Evolutionary conservation across 2,329 filamentous ascomycete genomes (phyloP), one percentile per base, ranked within the genome.

Genomic region (Aspergillus glaucus): DNA sequence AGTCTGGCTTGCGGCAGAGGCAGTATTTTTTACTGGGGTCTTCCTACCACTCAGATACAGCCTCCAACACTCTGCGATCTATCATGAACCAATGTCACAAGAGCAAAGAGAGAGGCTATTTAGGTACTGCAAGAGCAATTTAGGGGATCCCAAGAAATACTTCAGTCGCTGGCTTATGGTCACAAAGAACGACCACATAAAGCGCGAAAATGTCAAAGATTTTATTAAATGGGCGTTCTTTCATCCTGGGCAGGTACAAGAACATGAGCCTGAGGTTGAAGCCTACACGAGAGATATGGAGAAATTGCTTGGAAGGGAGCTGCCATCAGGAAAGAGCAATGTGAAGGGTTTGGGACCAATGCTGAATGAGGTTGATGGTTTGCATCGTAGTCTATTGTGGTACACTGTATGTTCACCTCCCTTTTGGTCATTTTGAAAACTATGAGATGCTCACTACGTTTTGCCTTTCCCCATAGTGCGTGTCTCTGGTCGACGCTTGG

Each of bases 191-290:
- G 63, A 71, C 15, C 80, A 84, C 30, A 80, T 88, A 47, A 73
- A 76, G 41, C 71, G 78, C n/a, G 82, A 87, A n/a, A 86, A 88
- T 57, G 66, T 87, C 46, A 76, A 75, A 55, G 81, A 86, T 52
- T 87, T 86, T 56, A 64, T 86, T 19, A 71, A 79, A 7, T 88
- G 85, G 85, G 83, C 80, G 1, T 81, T 88, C 58, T 79, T 85
- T 21, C 47, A 45, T 19, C 50, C 32, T 32, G 39, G 43, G 15
- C 42, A 41, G 24, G 47, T 52, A 24, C 48, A 50, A 26, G 69
- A 73, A 15, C 65, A 79, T 43, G 70, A 79, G 9, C 75, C 77
- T 21, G 77, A 81, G 63, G 59, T 85, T 42, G 76, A 83, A 34
- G 73, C 73, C 49, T 82, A 83, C 60, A 66, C 77, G n/a, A 59